Percentiles rank a stretch among this genome's conserved stretches.
These are phyloP conservation scores for Aureobasidium subglaciale DNA, from an alignment of 2,329 filamentous ascomycete species.

Conservation along the genomic window DNA sequence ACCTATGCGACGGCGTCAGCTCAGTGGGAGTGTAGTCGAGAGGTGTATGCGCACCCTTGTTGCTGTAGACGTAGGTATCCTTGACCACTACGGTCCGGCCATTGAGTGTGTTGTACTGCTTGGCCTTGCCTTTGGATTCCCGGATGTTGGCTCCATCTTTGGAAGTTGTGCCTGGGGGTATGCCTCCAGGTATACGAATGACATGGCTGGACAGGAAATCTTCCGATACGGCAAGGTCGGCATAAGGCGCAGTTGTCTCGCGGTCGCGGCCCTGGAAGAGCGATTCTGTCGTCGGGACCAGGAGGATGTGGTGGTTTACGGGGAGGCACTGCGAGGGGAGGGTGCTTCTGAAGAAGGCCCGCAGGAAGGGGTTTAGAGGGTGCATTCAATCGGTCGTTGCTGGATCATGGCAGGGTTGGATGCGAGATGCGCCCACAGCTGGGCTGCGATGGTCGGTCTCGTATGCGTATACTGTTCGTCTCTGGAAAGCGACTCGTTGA, in stretches of 20 bases:
- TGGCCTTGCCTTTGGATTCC: constrained; percentile 86
- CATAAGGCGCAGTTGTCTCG: constrained; percentile 69
- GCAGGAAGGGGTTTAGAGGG: constrained; percentile 97
- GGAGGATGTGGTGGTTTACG: constrained; percentile 79
- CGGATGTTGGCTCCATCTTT: constrained; percentile 55
- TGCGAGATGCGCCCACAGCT: constrained; percentile 7
- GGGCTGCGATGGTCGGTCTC: not conserved
- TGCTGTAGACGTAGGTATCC: constrained; percentile 86
- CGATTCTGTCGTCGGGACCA: constrained; percentile 89
- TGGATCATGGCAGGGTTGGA: not conserved
- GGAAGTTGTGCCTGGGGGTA: constrained; percentile 35
- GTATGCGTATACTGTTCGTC: too few relatives aligned
- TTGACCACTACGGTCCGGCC: constrained; percentile 90
- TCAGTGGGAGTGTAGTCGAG: constrained; percentile 38
- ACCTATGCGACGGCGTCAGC: constrained; percentile 29
- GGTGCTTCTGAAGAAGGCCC: constrained; percentile 97
- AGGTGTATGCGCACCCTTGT: constrained; percentile 63
- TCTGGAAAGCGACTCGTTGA: too few relatives aligned
- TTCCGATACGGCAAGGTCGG: constrained; percentile 79
- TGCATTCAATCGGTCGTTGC: constrained; percentile 54
- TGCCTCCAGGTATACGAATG: constrained; percentile 64
- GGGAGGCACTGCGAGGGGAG: constrained; percentile 86
- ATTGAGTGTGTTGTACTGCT: constrained; percentile 88
- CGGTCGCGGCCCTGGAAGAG: constrained; percentile 81
- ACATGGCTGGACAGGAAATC: constrained; percentile 98